Percentiles rank a stretch among this genome's conserved stretches.
These are phyloP conservation scores for Cladobotryum protrusum DNA, from an alignment of 2,329 filamentous ascomycete species.

Conservation along the genomic window DNA sequence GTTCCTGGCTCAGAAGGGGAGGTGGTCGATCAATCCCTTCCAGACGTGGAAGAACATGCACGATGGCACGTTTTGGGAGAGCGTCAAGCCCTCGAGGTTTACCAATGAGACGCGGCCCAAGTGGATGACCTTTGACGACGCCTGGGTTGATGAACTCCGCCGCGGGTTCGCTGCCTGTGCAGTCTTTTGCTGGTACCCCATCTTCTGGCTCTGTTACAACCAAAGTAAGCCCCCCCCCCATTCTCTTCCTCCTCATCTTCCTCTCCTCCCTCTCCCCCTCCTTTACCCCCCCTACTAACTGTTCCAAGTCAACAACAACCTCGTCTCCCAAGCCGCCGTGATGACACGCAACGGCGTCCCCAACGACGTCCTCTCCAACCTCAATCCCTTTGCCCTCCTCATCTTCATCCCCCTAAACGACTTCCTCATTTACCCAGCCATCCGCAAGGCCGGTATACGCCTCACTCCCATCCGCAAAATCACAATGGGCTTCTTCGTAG, in stretches of 20 bases:
- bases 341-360: conserved; percentile 45
- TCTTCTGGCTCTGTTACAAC: conserved; percentile 50
- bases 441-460: conserved; percentile 44
- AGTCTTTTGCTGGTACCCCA: conserved; percentile 22
- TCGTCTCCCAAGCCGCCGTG: conserved; percentile 30
- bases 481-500: conserved; percentile 49
- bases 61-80: too few relatives aligned
- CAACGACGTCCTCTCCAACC: conserved; percentile 55
- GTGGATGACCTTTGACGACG: too few relatives aligned
- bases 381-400: conserved; percentile 44
- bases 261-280: conserved; percentile 52
- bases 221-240: conserved; percentile 26
- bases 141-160: too few relatives aligned
- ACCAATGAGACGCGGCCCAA: too few relatives aligned
- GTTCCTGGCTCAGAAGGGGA: too few relatives aligned
- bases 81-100: too few relatives aligned
- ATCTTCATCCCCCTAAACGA: not conserved
- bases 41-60: too few relatives aligned
- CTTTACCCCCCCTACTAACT: conserved; percentile 48
- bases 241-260: conserved; percentile 44
- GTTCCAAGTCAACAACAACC: conserved; percentile 21
- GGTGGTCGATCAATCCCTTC: too few relatives aligned
- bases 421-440: conserved; percentile 46
- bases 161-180: too few relatives aligned
- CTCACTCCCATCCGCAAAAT: conserved; percentile 55